Conservation (phyloP, 371 early-diverging fungal genomes). For the Nematocida ironsii region DNA sequence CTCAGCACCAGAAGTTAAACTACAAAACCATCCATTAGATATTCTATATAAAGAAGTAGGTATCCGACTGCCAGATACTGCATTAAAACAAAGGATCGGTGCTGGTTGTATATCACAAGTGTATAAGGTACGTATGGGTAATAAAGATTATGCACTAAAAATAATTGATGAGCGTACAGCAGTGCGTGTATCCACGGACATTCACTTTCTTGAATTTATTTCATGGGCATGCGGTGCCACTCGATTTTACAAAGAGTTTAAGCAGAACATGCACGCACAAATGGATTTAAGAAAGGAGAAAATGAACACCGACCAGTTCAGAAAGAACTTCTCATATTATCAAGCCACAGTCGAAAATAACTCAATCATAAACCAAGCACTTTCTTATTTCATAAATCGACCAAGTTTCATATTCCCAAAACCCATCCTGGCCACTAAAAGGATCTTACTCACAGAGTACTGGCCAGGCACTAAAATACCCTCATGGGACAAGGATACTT, state of each 20-base stretch:
- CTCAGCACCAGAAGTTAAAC: conserved; percentile 73
- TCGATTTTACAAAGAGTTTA: conserved; percentile 80
- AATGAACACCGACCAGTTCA: conserved; percentile 74
- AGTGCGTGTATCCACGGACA: conserved; percentile 74
- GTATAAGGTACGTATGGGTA: conserved; percentile 65
- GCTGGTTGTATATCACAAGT: conserved; percentile 92
- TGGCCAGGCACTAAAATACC: conserved; percentile 37
- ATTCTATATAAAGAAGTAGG: conserved; percentile 42
- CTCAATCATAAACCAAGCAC: background rate
- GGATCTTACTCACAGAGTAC: conserved; percentile 39
- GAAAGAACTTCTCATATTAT: conserved; percentile 72
- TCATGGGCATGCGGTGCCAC: conserved; percentile 77
- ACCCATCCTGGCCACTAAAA: conserved; percentile 54
- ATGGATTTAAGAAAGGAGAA: conserved; percentile 81
- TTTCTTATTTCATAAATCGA: conserved; percentile 39
- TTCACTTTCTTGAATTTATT: background rate
- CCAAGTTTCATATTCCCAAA: conserved; percentile 44
- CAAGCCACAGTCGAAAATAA: background rate
- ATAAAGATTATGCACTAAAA: conserved; percentile 81
- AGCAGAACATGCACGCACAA: conserved; percentile 83
- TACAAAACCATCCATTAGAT: conserved; percentile 75
- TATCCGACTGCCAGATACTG: conserved; percentile 60
- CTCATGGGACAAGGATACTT: conserved; percentile 71
- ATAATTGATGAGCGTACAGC: conserved; percentile 81
- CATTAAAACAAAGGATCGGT: conserved; percentile 77